Percentiles rank a stretch among this genome's conserved stretches.
These are phyloP conservation scores for Rhynchospora tenuis DNA, from an alignment of 176 grass and related monocot species.

Conservation along the genomic window DNA sequence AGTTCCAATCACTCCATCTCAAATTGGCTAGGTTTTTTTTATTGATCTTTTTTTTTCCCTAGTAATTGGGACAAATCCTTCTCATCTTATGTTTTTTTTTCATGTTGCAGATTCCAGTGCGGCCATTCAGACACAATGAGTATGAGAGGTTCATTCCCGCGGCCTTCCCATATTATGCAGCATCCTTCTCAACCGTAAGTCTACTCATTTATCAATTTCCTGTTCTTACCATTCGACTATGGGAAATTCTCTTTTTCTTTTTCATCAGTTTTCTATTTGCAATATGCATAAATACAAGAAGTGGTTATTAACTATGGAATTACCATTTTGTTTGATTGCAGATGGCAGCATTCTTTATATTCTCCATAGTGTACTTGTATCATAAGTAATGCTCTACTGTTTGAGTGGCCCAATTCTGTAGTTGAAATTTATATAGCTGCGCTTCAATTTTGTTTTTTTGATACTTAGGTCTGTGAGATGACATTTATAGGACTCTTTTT, in stretches of 20 bases:
- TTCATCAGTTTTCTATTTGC: background rate
- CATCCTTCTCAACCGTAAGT: slow-evolving; percentile 94
- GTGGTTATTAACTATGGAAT: background rate
- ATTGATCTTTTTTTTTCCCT: background rate
- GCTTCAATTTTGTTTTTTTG: slow-evolving; percentile 17
- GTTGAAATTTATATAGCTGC: background rate
- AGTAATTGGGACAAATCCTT: background rate
- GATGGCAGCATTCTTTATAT: slow-evolving; percentile 98
- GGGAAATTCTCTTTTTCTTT: background rate
- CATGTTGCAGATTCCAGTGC: slow-evolving; percentile 77
- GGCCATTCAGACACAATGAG: slow-evolving; percentile 87
- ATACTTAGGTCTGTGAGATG: slow-evolving; percentile 8
- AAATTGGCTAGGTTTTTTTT: background rate
- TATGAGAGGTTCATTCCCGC: slow-evolving; percentile 97
- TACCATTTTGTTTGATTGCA: slow-evolving; percentile 32
- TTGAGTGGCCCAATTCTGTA: slow-evolving; percentile 14
- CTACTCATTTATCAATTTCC: slow-evolving; percentile 3
- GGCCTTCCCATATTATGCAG: slow-evolving; percentile 84
- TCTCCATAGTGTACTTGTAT: slow-evolving; percentile 87
- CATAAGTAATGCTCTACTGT: slow-evolving; percentile 58
- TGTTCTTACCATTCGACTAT: background rate
- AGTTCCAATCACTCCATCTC: slow-evolving; percentile 6
- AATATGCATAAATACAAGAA: background rate
- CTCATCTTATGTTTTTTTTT: slow-evolving; percentile 26
- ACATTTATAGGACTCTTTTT: slow-evolving; percentile 34